Evolutionary conservation across 768 basidiomycete species (phyloP).

Genomic region (Trametes villosa): DNA sequence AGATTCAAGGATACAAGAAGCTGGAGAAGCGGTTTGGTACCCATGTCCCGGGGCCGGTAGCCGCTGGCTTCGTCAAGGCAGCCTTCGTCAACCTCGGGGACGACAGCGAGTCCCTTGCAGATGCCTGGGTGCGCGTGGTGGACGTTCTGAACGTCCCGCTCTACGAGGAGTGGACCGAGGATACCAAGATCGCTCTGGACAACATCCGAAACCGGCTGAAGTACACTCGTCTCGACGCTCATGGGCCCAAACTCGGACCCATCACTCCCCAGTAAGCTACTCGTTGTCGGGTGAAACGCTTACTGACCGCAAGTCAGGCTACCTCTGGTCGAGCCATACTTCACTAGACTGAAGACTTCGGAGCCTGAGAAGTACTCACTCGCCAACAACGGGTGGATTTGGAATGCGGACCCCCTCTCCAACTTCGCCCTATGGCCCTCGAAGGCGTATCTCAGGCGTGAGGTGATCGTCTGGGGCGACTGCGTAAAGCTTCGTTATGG

Average conservation of each 20-base stretch:
- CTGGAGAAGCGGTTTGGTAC: constrained; percentile 72
- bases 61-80: constrained; percentile 77
- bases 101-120: constrained; percentile 58
- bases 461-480: constrained; percentile 97
- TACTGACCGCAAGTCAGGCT: constrained; percentile 47
- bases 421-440: constrained; percentile 94
- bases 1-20: constrained; percentile 62
- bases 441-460: constrained; percentile 92
- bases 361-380: constrained; percentile 67
- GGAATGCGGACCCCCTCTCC: constrained; percentile 90
- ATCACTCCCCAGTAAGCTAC: constrained; percentile 71
- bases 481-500: constrained; percentile 99
- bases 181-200: constrained; percentile 73
- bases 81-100: constrained; percentile 55
- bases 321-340: constrained; percentile 90
- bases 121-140: constrained; percentile 76
- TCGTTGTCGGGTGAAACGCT: not conserved
- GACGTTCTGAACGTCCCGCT: constrained; percentile 89
- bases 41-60: constrained; percentile 60
- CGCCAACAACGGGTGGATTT: constrained; percentile 99
- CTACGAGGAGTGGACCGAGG: constrained; percentile 87
- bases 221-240: constrained; percentile 78
- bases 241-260: constrained; percentile 84
- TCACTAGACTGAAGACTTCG: constrained; percentile 75
- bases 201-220: constrained; percentile 75